Base-by-base conservation (phyloP, 2,329 filamentous ascomycete species). In the Nothomitra cinnamomea region DNA sequence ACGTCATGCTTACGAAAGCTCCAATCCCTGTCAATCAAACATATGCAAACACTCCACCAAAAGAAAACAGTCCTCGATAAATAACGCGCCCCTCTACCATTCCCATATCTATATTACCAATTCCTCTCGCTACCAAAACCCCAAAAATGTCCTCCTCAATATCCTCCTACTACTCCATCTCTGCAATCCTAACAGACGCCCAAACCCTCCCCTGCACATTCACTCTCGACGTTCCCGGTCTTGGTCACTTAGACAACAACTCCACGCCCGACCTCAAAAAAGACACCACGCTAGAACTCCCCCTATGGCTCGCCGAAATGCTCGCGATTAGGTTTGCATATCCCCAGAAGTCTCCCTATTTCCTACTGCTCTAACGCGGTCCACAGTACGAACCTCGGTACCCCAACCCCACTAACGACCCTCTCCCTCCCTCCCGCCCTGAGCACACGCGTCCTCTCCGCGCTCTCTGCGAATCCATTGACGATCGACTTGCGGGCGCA, bases 201-300 rank as follows among this genome's bases (percentile, higher is more conserved):
- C 87, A 95, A 82, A 96, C 95, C 85, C 79, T 95, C 32, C 90
- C 92, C 41, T 95, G 89, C 72, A 94, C 85, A 52, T 95, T 96
- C 69, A 85, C 95, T 64, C 78, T 95, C 63, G 85, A 90, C 56
- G 82, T 95, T 32, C 84, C 88, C 19, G 82, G 85, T 54, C 78
- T 96, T 47, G 89, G 89, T 60, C 87, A 94, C 66, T 76, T 98
- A 56, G 88, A 94, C 69, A 88, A 88, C 62, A 90, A 87, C 63
- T 77, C 85, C 22, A 32, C 28, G 28, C 28, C 28, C 5, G 28
- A 32, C 28, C 28, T 96, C 61, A 92, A 90, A 66, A 70, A 82
- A 53, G 85, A 86, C 56, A 90, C 87, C 0, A 80, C 82, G 43
- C 75, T 96, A 48, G 78, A 84, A 57, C 80, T 96, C 1, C 92